Evolutionary conservation across 1,284 basidiomycete species (phyloP).

Genomic region (Peniophora sp.): DNA sequence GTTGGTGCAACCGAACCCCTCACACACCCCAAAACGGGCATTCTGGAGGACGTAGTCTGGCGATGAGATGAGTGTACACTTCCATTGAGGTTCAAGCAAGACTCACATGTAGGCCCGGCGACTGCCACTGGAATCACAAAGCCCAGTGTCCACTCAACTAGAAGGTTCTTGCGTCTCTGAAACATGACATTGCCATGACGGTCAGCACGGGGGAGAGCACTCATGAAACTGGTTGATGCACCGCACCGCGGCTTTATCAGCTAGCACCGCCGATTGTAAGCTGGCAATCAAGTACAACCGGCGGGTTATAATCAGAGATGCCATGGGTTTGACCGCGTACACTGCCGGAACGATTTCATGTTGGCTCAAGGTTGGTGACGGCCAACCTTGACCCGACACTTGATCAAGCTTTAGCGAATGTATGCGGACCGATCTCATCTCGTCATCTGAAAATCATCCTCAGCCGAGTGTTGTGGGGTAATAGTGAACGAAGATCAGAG

Average conservation of each 20-base stretch:
- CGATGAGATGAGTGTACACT: background rate
- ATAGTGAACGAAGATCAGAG: too few species aligned
- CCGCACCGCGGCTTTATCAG: background rate
- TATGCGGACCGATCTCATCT: too few species aligned
- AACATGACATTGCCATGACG: too few species aligned
- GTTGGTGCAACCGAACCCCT: background rate
- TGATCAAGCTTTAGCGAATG: too few species aligned
- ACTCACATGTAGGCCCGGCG: background rate
- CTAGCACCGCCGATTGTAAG: background rate
- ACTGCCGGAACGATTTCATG: too few species aligned
- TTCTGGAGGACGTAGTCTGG: background rate
- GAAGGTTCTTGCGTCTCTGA: background rate
- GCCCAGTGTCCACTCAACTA: background rate
- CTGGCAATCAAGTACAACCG: background rate
- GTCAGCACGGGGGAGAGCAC: background rate
- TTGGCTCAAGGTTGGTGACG: too few species aligned
- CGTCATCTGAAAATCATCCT: too few species aligned
- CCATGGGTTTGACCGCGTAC: background rate
- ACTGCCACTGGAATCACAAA: background rate
- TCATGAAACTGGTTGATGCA: background rate
- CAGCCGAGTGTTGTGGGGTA: too few species aligned
- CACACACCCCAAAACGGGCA: background rate
- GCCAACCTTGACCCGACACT: too few species aligned
- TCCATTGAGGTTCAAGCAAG: background rate
- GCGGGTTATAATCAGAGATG: background rate